phyloP scores from a whole-genome alignment of 768 basidiomycete species.

The Tylopilus subfusipes region DNA sequence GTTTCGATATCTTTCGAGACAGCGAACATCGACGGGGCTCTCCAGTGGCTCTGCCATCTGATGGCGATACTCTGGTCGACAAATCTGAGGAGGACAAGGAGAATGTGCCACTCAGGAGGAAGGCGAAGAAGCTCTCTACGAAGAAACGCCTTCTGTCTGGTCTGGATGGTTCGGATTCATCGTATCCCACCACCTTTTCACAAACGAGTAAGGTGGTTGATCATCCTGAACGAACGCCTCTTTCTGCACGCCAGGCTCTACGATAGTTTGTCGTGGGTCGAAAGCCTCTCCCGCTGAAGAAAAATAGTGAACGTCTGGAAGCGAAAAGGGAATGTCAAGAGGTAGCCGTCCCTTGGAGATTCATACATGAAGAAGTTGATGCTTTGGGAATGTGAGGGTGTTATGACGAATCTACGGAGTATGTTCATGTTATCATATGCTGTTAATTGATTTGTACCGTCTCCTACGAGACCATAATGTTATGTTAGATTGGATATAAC shows the following conservation, averaged over 20 bases:
- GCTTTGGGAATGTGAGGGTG: background rate
- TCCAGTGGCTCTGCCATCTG: constrained; percentile 1
- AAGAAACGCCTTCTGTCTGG: constrained; percentile 20
- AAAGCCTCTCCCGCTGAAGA: background rate
- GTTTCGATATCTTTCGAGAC: constrained; percentile 58
- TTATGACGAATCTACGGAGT: constrained; percentile 14
- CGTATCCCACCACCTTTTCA: background rate
- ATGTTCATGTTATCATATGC: constrained; percentile 28
- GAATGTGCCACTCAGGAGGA: constrained; percentile 51
- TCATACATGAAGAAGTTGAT: constrained; percentile 7
- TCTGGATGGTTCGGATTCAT: background rate
- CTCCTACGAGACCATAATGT: constrained; percentile 26
- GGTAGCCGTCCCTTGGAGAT: background rate
- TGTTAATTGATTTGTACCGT: constrained; percentile 33
- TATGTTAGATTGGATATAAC: constrained; percentile 23
- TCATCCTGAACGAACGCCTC: constrained; percentile 13
- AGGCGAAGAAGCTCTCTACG: constrained; percentile 37
- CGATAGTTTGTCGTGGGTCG: constrained; percentile 14
- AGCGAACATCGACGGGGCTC: constrained; percentile 15
- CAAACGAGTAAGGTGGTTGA: constrained; percentile 9
- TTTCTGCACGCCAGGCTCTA: constrained; percentile 13
- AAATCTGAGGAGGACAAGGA: constrained; percentile 51
- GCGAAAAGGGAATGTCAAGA: background rate
- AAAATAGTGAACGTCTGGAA: background rate
- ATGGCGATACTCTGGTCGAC: background rate